Evolutionary conservation across 129 eudicot species (phyloP), one percentile per base, ranked within the genome.

Genomic region (Tagetes erecta): DNA sequence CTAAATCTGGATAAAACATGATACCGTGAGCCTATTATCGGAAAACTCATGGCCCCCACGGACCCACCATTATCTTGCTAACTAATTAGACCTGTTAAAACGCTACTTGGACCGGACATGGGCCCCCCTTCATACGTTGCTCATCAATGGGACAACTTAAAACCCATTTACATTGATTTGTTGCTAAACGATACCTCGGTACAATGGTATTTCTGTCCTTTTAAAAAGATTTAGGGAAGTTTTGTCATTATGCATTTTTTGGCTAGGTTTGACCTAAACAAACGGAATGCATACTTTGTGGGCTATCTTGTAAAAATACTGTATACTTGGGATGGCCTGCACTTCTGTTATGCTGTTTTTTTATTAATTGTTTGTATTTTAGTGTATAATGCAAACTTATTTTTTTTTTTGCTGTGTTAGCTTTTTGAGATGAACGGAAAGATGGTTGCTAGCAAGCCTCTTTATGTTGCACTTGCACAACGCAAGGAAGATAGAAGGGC

Each of bases 401-500:
- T 20, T 14, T 52, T 14, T 52, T 75, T 56, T 67, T 35, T 65
- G 68, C 76, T 72, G 44, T 80, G 60, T 35, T 58, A 88, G 97
- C 86, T 91, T 38, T 49, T 58, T 53, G 97, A 91, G 78, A 84
- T 88, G 95, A 91, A 91, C 51, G 95, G 95, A 45, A 91, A 88
- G 83, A 91, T 88, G 84, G 74, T 91, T 39, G 87, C 74, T n/a
- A 77, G 80, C 88, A 91, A 88, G 52, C 97, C 97, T 40, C 88
- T 91, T 7, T 88, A 88, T 77, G 92, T 91, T 78, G 97, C 92
- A 0, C 73, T 84, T 78, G 97, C 97, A 33, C 88, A 88, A 53
- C 84, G 95, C 58, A 91, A 88, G 75, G 97, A 91, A 84, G 97
- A 91, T 51, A 84, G 92, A 83, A 88, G 92, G 67, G 95, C 95